phyloP scores from a whole-genome alignment of 192 early-diverging fungal genomes.

The Backusella liffmaniae region DNA sequence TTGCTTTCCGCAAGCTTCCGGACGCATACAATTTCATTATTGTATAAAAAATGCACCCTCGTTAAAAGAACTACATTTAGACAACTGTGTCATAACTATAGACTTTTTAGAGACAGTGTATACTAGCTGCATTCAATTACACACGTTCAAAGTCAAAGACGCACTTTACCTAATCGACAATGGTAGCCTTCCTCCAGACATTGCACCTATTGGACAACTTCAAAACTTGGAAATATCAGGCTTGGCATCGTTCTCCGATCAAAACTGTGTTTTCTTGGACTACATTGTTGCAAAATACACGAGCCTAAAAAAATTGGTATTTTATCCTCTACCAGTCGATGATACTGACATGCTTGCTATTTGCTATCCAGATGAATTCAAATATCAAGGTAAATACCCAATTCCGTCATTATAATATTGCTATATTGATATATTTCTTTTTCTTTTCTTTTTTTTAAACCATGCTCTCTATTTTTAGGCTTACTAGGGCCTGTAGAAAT shows the following conservation, averaged over 20 bases:
- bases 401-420: background rate
- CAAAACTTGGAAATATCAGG: background rate
- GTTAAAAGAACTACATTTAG: background rate
- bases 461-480: background rate
- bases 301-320: background rate
- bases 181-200: background rate
- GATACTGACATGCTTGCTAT: background rate
- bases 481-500: background rate
- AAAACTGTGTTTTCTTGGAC: background rate
- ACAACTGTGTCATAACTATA: background rate
- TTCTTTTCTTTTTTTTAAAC: background rate
- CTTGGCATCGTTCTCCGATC: background rate
- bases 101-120: background rate
- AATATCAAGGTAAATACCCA: background rate
- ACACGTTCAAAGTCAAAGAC: background rate
- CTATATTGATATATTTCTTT: background rate
- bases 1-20: background rate
- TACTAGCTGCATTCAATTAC: background rate
- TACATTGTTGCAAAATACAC: background rate
- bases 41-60: background rate
- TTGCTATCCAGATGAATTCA: background rate
- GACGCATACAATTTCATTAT: background rate
- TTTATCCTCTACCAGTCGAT: background rate
- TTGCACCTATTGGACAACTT: background rate
- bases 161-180: background rate